A percentile compares a stretch with the other conserved stretches of the same genome.
Evolutionary conservation across 805 yeast species (phyloP).

Genomic region (Scheffersomyces stipitis): DNA sequence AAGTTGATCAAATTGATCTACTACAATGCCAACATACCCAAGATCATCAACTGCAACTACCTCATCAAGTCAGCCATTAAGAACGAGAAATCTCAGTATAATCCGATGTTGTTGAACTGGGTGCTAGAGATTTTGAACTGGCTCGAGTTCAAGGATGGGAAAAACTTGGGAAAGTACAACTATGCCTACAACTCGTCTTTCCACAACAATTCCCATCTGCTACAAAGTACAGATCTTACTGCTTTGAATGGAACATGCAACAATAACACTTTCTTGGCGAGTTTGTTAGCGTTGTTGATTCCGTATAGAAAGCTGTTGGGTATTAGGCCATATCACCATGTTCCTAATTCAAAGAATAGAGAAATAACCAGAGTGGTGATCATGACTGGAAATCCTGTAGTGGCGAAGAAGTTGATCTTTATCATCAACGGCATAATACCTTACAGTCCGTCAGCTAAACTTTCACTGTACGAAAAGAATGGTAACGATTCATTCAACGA

Average conservation of each 20-base stretch:
- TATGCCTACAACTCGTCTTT: constrained; percentile 9
- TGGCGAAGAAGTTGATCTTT: constrained; percentile 58
- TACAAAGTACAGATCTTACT: constrained; percentile 5
- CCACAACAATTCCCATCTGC: constrained; percentile 8
- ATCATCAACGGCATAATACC: constrained; percentile 53
- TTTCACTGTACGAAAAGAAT: not conserved
- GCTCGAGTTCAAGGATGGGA: constrained; percentile 56
- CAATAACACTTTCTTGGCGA: constrained; percentile 43
- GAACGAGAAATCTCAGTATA: constrained; percentile 14
- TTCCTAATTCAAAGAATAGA: constrained; percentile 15
- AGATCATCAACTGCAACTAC: constrained; percentile 41
- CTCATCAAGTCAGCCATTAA: constrained; percentile 27
- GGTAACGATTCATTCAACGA: not conserved
- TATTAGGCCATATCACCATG: constrained; percentile 31
- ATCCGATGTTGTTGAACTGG: constrained; percentile 49
- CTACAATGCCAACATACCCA: constrained; percentile 45
- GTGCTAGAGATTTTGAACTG: constrained; percentile 51
- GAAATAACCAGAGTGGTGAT: constrained; percentile 51
- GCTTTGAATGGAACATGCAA: constrained; percentile 7
- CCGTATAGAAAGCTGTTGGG: constrained; percentile 39
- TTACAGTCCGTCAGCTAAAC: constrained; percentile 15
- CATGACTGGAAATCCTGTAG: constrained; percentile 59
- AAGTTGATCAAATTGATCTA: constrained; percentile 38
- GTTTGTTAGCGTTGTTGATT: constrained; percentile 44
- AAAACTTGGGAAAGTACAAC: constrained; percentile 8